Conservation (phyloP, 75 land plant species). For the Cryptomeria japonica region DNA sequence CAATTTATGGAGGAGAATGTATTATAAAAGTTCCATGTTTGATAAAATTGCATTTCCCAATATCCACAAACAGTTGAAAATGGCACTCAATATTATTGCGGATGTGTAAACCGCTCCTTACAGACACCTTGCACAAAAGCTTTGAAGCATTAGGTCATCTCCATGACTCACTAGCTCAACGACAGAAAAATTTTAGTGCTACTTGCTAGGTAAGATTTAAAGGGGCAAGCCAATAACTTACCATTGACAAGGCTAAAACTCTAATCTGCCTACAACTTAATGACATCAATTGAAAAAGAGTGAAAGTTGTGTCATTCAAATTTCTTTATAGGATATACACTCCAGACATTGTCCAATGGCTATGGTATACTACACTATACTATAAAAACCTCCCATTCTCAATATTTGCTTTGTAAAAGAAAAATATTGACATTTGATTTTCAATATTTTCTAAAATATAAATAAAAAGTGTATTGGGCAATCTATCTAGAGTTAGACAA, state of each 20-base stretch:
- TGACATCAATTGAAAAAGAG: background rate
- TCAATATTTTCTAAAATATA: background rate
- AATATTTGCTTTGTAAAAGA: background rate
- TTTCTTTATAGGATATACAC: background rate
- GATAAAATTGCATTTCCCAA: background rate
- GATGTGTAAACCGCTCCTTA: background rate
- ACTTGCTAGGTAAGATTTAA: background rate
- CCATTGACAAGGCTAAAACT: background rate
- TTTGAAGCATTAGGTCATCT: background rate
- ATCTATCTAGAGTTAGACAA: background rate
- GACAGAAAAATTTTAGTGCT: background rate
- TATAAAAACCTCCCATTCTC: background rate
- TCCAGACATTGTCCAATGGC: background rate
- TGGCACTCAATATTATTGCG: background rate
- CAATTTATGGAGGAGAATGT: background rate
- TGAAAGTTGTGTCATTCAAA: background rate
- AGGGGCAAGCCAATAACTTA: background rate
- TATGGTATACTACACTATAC: background rate
- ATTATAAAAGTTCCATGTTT: background rate
- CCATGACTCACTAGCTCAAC: background rate
- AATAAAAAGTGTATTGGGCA: background rate
- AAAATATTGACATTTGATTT: background rate
- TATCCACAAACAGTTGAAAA: background rate
- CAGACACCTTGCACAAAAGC: background rate
- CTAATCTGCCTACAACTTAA: background rate